Conservation (phyloP, 306 rosid genomes). For the Cucumis cinereus region DNA sequence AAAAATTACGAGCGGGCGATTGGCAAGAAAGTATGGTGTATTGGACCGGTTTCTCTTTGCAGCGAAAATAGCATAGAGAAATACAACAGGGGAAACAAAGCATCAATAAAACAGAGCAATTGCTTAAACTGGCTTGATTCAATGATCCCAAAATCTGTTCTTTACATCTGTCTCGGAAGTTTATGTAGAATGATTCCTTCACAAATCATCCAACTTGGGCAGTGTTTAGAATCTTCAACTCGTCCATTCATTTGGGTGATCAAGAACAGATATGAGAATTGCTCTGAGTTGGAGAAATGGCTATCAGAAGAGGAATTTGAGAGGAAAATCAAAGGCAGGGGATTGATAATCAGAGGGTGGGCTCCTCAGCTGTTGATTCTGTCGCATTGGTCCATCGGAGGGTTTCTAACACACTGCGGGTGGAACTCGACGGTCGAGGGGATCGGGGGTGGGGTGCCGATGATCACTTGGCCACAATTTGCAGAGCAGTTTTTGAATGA, state of each 20-base stretch:
- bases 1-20: slow-evolving; percentile 26
- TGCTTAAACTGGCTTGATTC: slow-evolving; percentile 56
- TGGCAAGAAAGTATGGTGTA: slow-evolving; percentile 58
- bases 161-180: slow-evolving; percentile 72
- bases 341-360: slow-evolving; percentile 63
- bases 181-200: slow-evolving; percentile 47
- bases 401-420: slow-evolving; percentile 65
- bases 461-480: slow-evolving; percentile 72
- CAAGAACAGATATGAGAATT: slow-evolving; percentile 20
- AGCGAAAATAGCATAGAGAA: slow-evolving; percentile 42
- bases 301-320: slow-evolving; percentile 35
- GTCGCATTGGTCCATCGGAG: slow-evolving; percentile 44
- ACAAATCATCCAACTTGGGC: slow-evolving; percentile 55
- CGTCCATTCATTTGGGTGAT: slow-evolving; percentile 68
- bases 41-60: slow-evolving; percentile 58
- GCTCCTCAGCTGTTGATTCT: slow-evolving; percentile 61
- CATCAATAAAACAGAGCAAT: slow-evolving; percentile 32
- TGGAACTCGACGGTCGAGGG: slow-evolving; percentile 69
- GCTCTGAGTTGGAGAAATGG: slow-evolving; percentile 44
- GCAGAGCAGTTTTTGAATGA: slow-evolving; percentile 72
- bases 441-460: slow-evolving; percentile 40
- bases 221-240: slow-evolving; percentile 50
- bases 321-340: slow-evolving; percentile 49
- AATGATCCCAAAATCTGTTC: slow-evolving; percentile 44
- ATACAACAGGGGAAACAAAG: slow-evolving; percentile 55